phyloP scores from a whole-genome alignment of 352 stramenopile genomes.

The Phytopythium helicoides region DNA sequence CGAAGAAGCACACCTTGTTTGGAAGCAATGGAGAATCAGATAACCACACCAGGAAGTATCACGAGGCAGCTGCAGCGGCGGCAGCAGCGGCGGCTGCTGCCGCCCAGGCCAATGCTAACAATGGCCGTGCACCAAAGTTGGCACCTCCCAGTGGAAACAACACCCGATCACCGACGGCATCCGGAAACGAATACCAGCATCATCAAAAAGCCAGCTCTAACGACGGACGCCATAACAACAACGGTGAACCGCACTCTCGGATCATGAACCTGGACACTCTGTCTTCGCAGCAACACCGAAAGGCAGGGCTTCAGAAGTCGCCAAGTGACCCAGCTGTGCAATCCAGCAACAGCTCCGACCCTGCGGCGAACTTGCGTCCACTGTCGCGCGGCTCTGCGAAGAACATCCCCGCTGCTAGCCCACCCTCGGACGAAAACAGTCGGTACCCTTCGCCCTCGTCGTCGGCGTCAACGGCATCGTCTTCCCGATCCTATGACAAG shows the following conservation, averaged over 20 bases:
- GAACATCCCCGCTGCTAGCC: not conserved
- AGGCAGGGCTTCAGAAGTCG: conserved; percentile 35
- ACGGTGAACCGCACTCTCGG: conserved; percentile 28
- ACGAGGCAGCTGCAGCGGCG: conserved; percentile 1
- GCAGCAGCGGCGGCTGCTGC: not conserved
- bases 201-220: conserved; percentile 9
- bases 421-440: not conserved
- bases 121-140: not conserved
- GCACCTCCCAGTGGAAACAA: not conserved
- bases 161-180: conserved; percentile 2
- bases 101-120: not conserved
- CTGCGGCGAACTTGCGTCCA: not conserved
- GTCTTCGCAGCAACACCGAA: conserved; percentile 23
- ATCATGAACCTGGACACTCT: conserved; percentile 41
- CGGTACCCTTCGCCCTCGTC: conserved; percentile 8
- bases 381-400: conserved; percentile 3
- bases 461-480: too few relatives aligned
- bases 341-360: conserved; percentile 18
- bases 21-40: conserved; percentile 2
- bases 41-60: conserved; percentile 4
- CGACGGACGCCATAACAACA: conserved; percentile 22
- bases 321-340: conserved; percentile 24
- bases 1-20: conserved; percentile 10
- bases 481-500: conserved; percentile 26
- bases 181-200: conserved; percentile 1